These are phyloP conservation scores for Solanum chacoense DNA, from an alignment of 305 asterid species.

Conservation along the genomic window DNA sequence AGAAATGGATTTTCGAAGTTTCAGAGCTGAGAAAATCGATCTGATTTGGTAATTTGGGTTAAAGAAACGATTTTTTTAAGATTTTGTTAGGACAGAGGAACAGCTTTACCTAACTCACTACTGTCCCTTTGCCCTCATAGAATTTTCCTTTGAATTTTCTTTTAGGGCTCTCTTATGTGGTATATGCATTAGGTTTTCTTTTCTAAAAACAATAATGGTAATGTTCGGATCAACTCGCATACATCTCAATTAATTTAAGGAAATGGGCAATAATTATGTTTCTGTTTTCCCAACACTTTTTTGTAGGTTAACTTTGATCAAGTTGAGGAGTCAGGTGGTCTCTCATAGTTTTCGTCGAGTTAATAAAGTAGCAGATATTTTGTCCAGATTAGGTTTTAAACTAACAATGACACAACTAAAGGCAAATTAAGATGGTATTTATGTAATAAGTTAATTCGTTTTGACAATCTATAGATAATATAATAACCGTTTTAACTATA, in stretches of 20 bases:
- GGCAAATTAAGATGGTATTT: neutral
- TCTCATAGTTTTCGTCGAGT: too few relatives aligned
- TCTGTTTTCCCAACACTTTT: too few relatives aligned
- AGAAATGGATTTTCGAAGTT: neutral
- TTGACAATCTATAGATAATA: neutral
- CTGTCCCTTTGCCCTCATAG: neutral
- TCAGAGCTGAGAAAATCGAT: neutral
- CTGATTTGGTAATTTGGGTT: neutral
- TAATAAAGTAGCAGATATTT: too few relatives aligned
- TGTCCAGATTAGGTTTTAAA: too few relatives aligned
- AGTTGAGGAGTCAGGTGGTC: too few relatives aligned
- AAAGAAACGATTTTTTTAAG: neutral
- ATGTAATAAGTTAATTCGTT: too few relatives aligned
- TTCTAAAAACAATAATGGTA: neutral
- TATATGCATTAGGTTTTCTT: neutral
- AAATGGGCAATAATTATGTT: too few relatives aligned
- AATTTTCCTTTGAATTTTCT: neutral
- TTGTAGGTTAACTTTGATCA: too few relatives aligned
- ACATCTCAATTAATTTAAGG: too few relatives aligned
- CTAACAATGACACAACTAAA: too few relatives aligned
- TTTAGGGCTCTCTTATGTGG: neutral
- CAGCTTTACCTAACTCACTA: neutral
- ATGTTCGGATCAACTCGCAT: neutral
- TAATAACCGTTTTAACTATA: neutral
- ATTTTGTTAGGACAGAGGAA: neutral